These are phyloP conservation scores for Neurospora hispaniola DNA, from an alignment of 495 filamentous ascomycete genomes.

Conservation along the genomic window DNA sequence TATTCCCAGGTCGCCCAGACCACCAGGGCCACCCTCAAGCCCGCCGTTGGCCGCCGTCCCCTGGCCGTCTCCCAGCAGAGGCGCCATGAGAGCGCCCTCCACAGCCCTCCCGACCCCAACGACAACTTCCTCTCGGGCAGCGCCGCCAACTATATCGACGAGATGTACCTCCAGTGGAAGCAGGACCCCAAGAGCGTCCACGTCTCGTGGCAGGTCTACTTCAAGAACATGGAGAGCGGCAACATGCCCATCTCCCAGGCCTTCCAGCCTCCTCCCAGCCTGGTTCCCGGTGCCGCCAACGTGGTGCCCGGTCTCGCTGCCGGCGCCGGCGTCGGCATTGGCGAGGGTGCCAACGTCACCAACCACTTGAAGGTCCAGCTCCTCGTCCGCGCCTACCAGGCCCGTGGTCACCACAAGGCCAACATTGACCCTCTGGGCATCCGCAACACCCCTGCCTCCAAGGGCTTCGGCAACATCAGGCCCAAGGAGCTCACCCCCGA, in stretches of 20 bases:
- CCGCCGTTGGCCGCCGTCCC: constrained; percentile 35
- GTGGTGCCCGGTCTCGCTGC: constrained; percentile 69
- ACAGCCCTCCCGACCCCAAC: constrained; percentile 56
- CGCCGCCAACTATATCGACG: constrained; percentile 96
- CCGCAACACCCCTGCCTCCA: constrained; percentile 54
- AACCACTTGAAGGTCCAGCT: constrained; percentile 98
- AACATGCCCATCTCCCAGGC: constrained; percentile 95
- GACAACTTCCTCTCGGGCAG: constrained; percentile 93
- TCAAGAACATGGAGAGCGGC: constrained; percentile 96
- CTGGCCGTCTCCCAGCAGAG: constrained; percentile 39
- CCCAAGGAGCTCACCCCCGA: constrained; percentile 89
- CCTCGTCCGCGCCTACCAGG: constrained; percentile 92
- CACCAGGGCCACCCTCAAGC: constrained; percentile 18
- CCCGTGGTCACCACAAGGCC: constrained; percentile 95
- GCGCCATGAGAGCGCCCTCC: constrained; percentile 35
- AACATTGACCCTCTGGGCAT: constrained; percentile 95
- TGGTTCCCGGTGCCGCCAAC: constrained; percentile 69
- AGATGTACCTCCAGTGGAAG: constrained; percentile 99
- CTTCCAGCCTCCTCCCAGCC: constrained; percentile 87
- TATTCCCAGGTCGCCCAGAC: constrained; percentile 35
- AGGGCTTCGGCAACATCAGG: constrained; percentile 76
- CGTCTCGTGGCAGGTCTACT: constrained; percentile 98
- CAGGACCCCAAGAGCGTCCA: constrained; percentile 87
- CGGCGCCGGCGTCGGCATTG: constrained; percentile 52
- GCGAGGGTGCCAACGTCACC: constrained; percentile 72